These are phyloP conservation scores for Penicillium sp. DNA, from an alignment of 2,329 filamentous ascomycete species.

Conservation along the genomic window DNA sequence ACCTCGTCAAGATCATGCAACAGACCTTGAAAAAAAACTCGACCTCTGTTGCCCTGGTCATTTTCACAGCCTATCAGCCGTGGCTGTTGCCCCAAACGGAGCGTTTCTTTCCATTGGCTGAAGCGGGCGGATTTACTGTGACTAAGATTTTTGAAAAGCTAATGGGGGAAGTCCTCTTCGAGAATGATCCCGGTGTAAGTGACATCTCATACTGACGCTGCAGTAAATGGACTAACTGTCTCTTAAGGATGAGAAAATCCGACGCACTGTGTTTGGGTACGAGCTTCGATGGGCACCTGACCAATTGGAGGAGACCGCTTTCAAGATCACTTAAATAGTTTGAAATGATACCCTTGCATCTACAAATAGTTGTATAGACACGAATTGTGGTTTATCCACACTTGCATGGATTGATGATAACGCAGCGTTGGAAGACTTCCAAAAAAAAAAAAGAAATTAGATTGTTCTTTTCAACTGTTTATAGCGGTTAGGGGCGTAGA, in stretches of 20 bases:
- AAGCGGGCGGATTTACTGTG: slow-evolving; percentile 68
- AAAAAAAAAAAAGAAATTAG: too few species aligned
- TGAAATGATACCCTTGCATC: slow-evolving; percentile 9
- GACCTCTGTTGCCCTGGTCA: slow-evolving; percentile 70
- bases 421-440: not conserved
- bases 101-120: slow-evolving; percentile 77
- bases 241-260: slow-evolving; percentile 68
- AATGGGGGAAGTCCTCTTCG: slow-evolving; percentile 85
- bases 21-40: slow-evolving; percentile 59
- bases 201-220: not conserved
- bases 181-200: slow-evolving; percentile 73
- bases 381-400: not conserved
- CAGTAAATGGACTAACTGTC: slow-evolving; percentile 12
- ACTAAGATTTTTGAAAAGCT: slow-evolving; percentile 77
- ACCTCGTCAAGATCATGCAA: slow-evolving; percentile 70
- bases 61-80: slow-evolving; percentile 91
- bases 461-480: too few species aligned
- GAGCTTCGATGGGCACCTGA: slow-evolving; percentile 61
- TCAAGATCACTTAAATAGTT: slow-evolving; percentile 8
- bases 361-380: not conserved
- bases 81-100: slow-evolving; percentile 85
- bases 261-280: slow-evolving; percentile 80
- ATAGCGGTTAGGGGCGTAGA: not conserved
- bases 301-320: slow-evolving; percentile 15
- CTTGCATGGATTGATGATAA: not conserved